These are phyloP conservation scores for Podaxis rugospora DNA, from an alignment of 768 basidiomycete genomes.

Conservation along the genomic window DNA sequence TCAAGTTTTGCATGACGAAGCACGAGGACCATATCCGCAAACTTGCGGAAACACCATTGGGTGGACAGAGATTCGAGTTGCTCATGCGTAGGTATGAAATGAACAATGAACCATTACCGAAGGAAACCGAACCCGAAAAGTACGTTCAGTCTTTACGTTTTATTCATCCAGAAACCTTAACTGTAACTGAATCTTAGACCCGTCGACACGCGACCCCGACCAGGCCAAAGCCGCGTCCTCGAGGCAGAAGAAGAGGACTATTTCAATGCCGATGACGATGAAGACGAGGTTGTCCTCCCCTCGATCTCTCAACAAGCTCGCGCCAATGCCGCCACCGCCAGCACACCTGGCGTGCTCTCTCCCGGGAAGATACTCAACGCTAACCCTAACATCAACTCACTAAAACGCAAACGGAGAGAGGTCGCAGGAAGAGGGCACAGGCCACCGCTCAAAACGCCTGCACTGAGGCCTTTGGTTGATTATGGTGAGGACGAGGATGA, in stretches of 20 bases:
- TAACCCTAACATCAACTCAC: slow-evolving; percentile 22
- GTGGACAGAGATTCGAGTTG: slow-evolving; percentile 61
- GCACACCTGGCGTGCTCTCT: background rate
- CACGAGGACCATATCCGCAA: slow-evolving; percentile 63
- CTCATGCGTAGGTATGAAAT: slow-evolving; percentile 87
- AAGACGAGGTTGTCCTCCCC: slow-evolving; percentile 40
- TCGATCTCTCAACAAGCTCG: slow-evolving; percentile 32
- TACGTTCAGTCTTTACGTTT: slow-evolving; percentile 23
- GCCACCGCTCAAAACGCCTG: slow-evolving; percentile 46
- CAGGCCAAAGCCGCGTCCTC: slow-evolving; percentile 37
- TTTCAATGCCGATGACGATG: slow-evolving; percentile 88
- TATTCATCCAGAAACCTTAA: slow-evolving; percentile 3
- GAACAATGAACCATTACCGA: slow-evolving; percentile 77
- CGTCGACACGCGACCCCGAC: slow-evolving; percentile 37
- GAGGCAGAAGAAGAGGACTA: slow-evolving; percentile 89
- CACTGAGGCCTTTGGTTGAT: slow-evolving; percentile 63
- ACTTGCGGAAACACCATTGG: slow-evolving; percentile 57
- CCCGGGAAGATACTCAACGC: slow-evolving; percentile 3
- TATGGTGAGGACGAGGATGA: slow-evolving; percentile 77
- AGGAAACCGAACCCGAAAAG: slow-evolving; percentile 47
- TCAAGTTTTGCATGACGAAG: slow-evolving; percentile 77
- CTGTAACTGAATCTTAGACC: slow-evolving; percentile 27
- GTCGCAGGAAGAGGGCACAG: slow-evolving; percentile 34
- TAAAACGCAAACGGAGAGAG: slow-evolving; percentile 59
- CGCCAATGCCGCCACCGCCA: slow-evolving; percentile 1